These are phyloP conservation scores for Camelina neglecta DNA, from an alignment of 345 rosid genomes.

Conservation along the genomic window DNA sequence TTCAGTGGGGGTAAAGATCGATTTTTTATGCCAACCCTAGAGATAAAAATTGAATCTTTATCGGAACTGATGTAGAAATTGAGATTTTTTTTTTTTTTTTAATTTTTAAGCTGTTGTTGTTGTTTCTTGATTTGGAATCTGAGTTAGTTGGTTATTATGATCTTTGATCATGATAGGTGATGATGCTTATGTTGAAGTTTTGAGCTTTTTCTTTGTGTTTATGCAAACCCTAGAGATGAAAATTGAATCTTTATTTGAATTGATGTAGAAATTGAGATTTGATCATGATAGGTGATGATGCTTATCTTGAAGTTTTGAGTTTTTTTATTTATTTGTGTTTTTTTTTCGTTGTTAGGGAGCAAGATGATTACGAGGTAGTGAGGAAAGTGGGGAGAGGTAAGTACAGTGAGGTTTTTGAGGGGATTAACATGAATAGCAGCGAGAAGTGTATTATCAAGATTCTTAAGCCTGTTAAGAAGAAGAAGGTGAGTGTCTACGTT, in stretches of 20 bases:
- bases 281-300: slow-evolving; percentile 8
- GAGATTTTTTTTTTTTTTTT: background rate
- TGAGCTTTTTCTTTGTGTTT: slow-evolving; percentile 31
- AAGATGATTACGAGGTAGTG: slow-evolving; percentile 90
- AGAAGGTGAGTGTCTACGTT: slow-evolving; percentile 58
- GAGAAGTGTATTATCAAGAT: slow-evolving; percentile 82
- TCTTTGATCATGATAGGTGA: background rate
- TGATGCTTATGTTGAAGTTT: slow-evolving; percentile 21
- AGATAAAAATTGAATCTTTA: background rate
- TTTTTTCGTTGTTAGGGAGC: slow-evolving; percentile 51
- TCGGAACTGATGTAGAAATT: background rate
- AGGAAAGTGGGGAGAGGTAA: slow-evolving; percentile 89
- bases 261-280: background rate
- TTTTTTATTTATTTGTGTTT: slow-evolving; percentile 29
- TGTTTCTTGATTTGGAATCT: no score
- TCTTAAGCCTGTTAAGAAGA: slow-evolving; percentile 91
- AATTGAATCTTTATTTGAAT: background rate
- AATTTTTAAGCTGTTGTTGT: no score
- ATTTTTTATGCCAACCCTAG: slow-evolving; percentile 11
- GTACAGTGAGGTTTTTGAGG: slow-evolving; percentile 89
- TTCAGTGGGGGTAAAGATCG: slow-evolving; percentile 87
- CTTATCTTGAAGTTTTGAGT: slow-evolving; percentile 12
- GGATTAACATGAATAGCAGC: slow-evolving; percentile 68
- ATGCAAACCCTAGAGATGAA: background rate
- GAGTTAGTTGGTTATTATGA: no score